Base-by-base conservation (phyloP, 345 rosid species). In the Eutrema heterophyllum region DNA sequence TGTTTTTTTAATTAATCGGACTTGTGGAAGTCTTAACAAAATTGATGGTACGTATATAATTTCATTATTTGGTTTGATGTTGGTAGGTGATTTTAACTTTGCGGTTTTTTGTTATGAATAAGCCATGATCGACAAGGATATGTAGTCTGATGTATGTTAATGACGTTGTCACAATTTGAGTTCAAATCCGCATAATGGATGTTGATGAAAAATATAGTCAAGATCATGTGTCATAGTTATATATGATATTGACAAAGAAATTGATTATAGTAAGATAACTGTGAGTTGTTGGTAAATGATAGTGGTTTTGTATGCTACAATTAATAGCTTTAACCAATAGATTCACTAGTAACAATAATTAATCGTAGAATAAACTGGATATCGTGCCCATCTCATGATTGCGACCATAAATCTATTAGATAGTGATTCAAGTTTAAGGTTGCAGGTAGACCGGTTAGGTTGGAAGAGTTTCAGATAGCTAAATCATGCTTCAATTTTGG, bases 211-310 rank as follows among this genome's bases (percentile, higher is more conserved):
- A n/a, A n/a, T n/a, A n/a, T n/a, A n/a, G 43, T 40, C 14, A 32
- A 12, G 13, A 36, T 51, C 16, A 49, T 27, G 32, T 71, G 50
- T 59, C 16, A 29, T 59, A 45, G 57, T 69, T 53, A 58, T n/a
- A 40, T n/a, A 43, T 11, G 52, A 40, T 14, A 9, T 41, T 27
- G 13, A 27, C 30, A 29, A 40, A 51, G 21, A 62, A 39, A 70
- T 9, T 52, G 44, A 62, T 50, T 62, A 62, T 33, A 40, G 58
- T 46, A 21, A 26, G 11, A 50, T 41, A 41, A 32, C 53, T 43
- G 59, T 61, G 53, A 40, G 52, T 52, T 72, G 54, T 72, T 72
- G 77, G 64, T 64, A 72, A 72, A 32, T 24, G 76, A 52, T 54
- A 8, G 39, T 43, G 64, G 18, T 18, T 52, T 62, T 64, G 56